These are phyloP conservation scores for Suillus alpinus DNA, from an alignment of 768 basidiomycete genomes.

Conservation along the genomic window DNA sequence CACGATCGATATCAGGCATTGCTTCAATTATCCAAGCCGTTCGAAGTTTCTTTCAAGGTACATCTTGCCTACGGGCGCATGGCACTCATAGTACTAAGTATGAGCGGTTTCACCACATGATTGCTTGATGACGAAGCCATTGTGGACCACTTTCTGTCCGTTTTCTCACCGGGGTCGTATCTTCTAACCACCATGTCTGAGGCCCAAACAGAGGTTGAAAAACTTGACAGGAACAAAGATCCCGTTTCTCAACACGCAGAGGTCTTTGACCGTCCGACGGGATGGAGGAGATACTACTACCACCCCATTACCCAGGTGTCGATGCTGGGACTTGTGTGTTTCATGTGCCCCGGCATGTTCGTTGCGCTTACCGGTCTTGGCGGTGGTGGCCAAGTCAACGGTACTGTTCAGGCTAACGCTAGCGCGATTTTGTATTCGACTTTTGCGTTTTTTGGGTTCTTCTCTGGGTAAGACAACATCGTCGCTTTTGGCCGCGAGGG, in stretches of 20 bases:
- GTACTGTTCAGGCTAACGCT: conserved; percentile 64
- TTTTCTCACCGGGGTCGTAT: conserved; percentile 3
- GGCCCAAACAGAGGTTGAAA: conserved; percentile 8
- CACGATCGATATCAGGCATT: too few species aligned
- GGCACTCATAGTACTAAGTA: background rate
- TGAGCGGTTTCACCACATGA: too few species aligned
- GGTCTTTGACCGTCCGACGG: conserved; percentile 45
- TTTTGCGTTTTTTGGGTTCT: conserved; percentile 61
- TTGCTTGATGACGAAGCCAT: too few species aligned
- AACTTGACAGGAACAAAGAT: background rate
- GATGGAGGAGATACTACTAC: conserved; percentile 54
- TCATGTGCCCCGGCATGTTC: conserved; percentile 67
- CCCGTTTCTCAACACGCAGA: conserved; percentile 2
- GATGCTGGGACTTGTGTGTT: conserved; percentile 65
- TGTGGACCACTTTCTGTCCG: too few species aligned
- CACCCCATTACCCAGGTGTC: conserved; percentile 42
- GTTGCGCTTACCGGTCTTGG: conserved; percentile 80
- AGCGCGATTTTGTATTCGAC: conserved; percentile 65
- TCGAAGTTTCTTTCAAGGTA: too few species aligned
- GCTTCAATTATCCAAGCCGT: too few species aligned
- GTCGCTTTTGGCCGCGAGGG: background rate
- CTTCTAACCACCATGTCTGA: conserved; percentile 18
- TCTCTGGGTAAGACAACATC: conserved; percentile 52
- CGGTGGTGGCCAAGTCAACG: conserved; percentile 71
- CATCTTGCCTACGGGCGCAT: too few species aligned